phyloP scores from a whole-genome alignment of 2,329 filamentous ascomycete genomes.

The Myotisia sp. region DNA sequence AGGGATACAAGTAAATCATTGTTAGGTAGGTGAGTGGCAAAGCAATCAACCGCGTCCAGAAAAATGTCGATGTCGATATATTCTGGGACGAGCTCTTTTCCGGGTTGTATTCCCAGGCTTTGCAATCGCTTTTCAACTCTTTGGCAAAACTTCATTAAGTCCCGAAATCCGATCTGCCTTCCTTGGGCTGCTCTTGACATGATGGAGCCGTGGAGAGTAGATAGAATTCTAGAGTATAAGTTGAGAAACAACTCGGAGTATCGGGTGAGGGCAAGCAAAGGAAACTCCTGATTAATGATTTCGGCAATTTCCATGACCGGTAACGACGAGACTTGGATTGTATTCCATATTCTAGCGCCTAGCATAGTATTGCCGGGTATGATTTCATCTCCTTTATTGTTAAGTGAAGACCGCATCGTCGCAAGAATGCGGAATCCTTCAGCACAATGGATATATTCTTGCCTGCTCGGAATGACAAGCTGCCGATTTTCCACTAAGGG shows the following conservation, averaged over 20 bases:
- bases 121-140: slow-evolving; percentile 55
- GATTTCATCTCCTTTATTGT: slow-evolving; percentile 55
- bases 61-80: slow-evolving; percentile 69
- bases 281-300: slow-evolving; percentile 58
- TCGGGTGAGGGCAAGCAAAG: slow-evolving; percentile 43
- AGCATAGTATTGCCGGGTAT: slow-evolving; percentile 56
- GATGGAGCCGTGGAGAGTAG: slow-evolving; percentile 26
- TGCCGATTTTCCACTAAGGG: slow-evolving; percentile 89
- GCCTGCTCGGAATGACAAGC: slow-evolving; percentile 74
- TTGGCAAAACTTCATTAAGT: slow-evolving; percentile 83
- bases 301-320: slow-evolving; percentile 55
- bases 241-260: slow-evolving; percentile 43
- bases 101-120: slow-evolving; percentile 44
- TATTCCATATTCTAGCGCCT: slow-evolving; percentile 74
- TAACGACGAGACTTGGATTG: slow-evolving; percentile 54
- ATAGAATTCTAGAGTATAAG: slow-evolving; percentile 36
- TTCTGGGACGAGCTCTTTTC: slow-evolving; percentile 58
- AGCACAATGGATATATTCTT: slow-evolving; percentile 69
- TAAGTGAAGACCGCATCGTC: slow-evolving; percentile 60
- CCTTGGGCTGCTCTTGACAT: slow-evolving; percentile 27
- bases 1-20: slow-evolving; percentile 46
- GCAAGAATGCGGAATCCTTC: slow-evolving; percentile 83
- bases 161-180: slow-evolving; percentile 54
- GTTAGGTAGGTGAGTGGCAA: slow-evolving; percentile 65
- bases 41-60: slow-evolving; percentile 84